Evolutionary conservation across 768 basidiomycete species (phyloP).

Genomic region (Leucocoprinus sp.): DNA sequence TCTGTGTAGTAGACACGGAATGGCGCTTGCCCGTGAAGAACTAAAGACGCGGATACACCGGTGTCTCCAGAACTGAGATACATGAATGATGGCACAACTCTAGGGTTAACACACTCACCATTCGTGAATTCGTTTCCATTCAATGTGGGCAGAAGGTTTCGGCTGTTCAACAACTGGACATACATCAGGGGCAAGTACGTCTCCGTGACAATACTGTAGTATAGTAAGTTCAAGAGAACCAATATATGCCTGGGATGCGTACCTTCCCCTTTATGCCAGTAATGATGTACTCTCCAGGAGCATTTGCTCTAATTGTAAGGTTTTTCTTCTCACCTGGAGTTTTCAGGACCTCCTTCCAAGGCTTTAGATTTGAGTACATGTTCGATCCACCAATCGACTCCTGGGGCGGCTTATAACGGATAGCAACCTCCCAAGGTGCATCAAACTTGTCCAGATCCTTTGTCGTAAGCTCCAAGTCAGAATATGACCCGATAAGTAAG

Average conservation of each 20-base stretch:
- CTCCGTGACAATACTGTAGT: constrained; percentile 63
- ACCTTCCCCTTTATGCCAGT: constrained; percentile 64
- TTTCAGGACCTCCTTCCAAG: constrained; percentile 58
- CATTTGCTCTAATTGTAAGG: constrained; percentile 39
- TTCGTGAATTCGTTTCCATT: constrained; percentile 86
- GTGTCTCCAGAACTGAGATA: constrained; percentile 73
- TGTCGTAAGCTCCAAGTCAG: constrained; percentile 44
- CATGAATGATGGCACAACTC: constrained; percentile 5
- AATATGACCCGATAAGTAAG: constrained; percentile 63
- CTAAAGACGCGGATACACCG: constrained; percentile 79
- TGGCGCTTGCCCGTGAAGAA: constrained; percentile 83
- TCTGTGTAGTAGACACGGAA: constrained; percentile 77
- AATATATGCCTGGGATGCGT: constrained; percentile 8
- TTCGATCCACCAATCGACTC: constrained; percentile 25
- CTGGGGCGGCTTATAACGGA: constrained; percentile 50
- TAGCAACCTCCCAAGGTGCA: constrained; percentile 56
- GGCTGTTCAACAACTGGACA: constrained; percentile 74
- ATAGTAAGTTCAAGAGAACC: constrained; percentile 10
- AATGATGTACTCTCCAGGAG: constrained; percentile 76
- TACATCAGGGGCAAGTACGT: constrained; percentile 74
- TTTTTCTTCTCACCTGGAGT: constrained; percentile 37
- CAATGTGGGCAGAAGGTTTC: constrained; percentile 73
- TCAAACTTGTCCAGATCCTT: constrained; percentile 52
- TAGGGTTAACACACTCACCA: constrained; percentile 42
- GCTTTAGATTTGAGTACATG: constrained; percentile 34